A percentile compares a stretch with the other conserved stretches of the same genome.
Evolutionary conservation across 257 asterid genomes (phyloP).

Genomic region (Solanum chmielewskii): DNA sequence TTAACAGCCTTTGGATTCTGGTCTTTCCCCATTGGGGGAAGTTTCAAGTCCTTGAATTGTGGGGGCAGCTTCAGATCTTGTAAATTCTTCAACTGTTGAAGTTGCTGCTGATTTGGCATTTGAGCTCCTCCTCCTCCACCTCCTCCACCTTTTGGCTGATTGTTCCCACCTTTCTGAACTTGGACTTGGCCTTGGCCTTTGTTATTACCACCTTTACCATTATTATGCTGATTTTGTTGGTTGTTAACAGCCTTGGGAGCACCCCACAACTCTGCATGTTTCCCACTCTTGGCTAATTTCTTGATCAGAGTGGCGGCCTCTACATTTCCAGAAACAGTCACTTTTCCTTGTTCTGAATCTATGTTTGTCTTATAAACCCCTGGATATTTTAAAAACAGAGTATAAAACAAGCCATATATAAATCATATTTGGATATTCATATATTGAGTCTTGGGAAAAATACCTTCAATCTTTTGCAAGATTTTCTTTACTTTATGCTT

Average conservation of each 20-base stretch:
- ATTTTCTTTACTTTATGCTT: conserved; percentile 85
- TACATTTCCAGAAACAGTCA: conserved; percentile 83
- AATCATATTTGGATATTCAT: background rate
- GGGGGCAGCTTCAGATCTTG: conserved; percentile 53
- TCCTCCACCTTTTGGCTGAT: conserved; percentile 6
- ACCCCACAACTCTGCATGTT: conserved; percentile 83
- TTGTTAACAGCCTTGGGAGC: conserved; percentile 48
- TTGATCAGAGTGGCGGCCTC: conserved; percentile 73
- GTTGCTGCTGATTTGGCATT: conserved; percentile 19
- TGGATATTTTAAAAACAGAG: background rate
- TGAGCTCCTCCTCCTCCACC: background rate
- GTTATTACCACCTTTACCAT: conserved; percentile 36
- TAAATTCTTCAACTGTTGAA: conserved; percentile 37
- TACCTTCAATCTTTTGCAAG: conserved; percentile 93
- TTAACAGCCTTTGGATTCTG: conserved; percentile 49
- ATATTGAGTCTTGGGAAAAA: conserved; percentile 4
- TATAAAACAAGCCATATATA: background rate
- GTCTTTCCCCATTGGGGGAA: conserved; percentile 30
- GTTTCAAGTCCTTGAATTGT: conserved; percentile 23
- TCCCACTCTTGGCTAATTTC: conserved; percentile 73
- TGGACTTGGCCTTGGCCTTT: conserved; percentile 22
- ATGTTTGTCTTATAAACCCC: conserved; percentile 73
- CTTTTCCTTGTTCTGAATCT: conserved; percentile 86
- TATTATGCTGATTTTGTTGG: conserved; percentile 30
- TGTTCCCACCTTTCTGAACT: conserved; percentile 21